phyloP scores from a whole-genome alignment of 768 basidiomycete species.

The Rhizopogon vulgaris region DNA sequence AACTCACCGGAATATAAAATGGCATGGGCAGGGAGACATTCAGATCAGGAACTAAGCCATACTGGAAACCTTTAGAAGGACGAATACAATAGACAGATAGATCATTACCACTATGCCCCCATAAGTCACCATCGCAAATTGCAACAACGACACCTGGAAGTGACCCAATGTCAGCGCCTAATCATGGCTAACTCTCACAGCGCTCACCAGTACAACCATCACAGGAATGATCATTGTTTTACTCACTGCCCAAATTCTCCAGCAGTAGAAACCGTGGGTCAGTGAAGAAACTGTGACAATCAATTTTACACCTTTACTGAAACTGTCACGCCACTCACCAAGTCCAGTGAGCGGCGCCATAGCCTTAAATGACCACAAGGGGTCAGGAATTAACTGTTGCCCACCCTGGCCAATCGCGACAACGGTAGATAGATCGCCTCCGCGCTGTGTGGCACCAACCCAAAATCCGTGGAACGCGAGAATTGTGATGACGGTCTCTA shows the following conservation, averaged over 20 bases:
- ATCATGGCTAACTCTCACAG: not conserved
- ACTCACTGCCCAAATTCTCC: constrained; percentile 12
- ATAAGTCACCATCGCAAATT: constrained; percentile 11
- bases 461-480: constrained; percentile 11
- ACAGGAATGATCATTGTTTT: not conserved
- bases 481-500: constrained; percentile 12
- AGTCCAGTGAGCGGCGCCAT: constrained; percentile 9
- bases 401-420: constrained; percentile 1
- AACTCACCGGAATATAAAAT: constrained; percentile 7
- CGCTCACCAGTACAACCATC: constrained; percentile 14
- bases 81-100: not conserved
- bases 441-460: not conserved
- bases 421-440: constrained; percentile 7
- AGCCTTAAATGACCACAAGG: constrained; percentile 5
- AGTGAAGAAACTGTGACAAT: constrained; percentile 6
- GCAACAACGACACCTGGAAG: constrained; percentile 16
- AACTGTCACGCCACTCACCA: constrained; percentile 7
- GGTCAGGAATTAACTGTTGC: not conserved
- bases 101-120: constrained; percentile 1
- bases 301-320: not conserved
- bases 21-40: not conserved
- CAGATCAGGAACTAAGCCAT: constrained; percentile 6
- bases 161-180: not conserved
- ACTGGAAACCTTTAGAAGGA: not conserved
- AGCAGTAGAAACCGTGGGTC: constrained; percentile 18